Base-by-base conservation (phyloP, 2,329 filamentous ascomycete genomes). In the Thermomyces lanuginosus region DNA sequence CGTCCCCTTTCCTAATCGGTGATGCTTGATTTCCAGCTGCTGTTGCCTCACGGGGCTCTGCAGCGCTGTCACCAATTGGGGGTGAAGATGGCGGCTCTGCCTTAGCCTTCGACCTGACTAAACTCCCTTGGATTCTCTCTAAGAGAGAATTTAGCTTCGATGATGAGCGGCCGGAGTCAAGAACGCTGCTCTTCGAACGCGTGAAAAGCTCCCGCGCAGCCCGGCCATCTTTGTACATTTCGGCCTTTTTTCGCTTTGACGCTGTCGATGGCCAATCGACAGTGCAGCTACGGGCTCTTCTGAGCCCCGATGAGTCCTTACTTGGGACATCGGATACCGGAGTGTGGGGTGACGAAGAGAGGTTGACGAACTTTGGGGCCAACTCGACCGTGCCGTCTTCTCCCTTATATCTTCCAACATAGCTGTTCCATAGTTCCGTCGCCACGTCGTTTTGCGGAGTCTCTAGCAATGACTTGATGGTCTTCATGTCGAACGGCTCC, bases 391-490 rank as follows among this genome's bases (percentile, higher is more conserved):
- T 49, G 27, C 52, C 38, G n/a, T n/a, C n/a, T 34, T 61, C 50
- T 8, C 58, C 46, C 28, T 53, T 49, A 35, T 63, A 56, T 42
- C 61, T 55, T 28, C 70, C 51, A 19, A 76, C 67, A 44, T 80
- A 82, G 27, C 76, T 71, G 39, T 77, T 78, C 79, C 79, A 86
- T 2, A 84, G 53, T 36, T 84, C 76, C 16, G 75, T 53, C 2
- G 76, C 76, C 19, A 79, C 75, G 41, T 84, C 77, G 16, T 72
- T 65, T 36, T 76, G 69, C 8, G 74, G 73, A 1, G 75, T 76
- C 37, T 66, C 72, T 22, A 79, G 50, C 1, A 68, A 59, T 28
- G 64, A 59, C 20, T 66, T 64, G 21, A 75, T 51, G 35, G 63
- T 61, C 41, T 69, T 64, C 20, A 73, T 53, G 39, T 77, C 69